Conservation (phyloP, 2,329 filamentous ascomycete species). For the Malbranchea zuffiana region DNA sequence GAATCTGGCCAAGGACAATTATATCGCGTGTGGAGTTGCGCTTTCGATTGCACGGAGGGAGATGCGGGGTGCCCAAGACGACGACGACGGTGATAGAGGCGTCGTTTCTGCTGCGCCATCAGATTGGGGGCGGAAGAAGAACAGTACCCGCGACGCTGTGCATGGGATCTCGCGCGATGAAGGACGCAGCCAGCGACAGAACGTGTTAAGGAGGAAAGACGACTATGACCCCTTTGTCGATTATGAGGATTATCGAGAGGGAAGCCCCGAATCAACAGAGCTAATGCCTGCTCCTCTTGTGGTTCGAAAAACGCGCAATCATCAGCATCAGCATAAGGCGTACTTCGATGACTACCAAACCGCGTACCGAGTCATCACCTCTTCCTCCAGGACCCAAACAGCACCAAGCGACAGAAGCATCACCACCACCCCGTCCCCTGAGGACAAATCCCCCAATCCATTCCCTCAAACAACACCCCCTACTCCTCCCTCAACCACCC, state of each 20-base stretch:
- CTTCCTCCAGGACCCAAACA: constrained; percentile 1
- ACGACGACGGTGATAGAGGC: no score
- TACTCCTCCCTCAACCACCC: constrained; percentile 17
- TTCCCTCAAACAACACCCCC: constrained; percentile 17
- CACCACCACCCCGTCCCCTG: neutral
- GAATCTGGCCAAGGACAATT: constrained; percentile 31
- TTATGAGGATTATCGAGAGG: neutral
- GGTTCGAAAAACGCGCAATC: constrained; percentile 17
- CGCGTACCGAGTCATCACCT: constrained; percentile 1
- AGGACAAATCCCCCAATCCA: constrained; percentile 3
- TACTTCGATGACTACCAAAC: constrained; percentile 2
- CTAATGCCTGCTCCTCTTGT: constrained; percentile 22
- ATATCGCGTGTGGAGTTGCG: constrained; percentile 22
- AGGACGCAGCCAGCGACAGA: no score
- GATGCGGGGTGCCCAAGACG: no score
- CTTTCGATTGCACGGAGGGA: constrained; percentile 9
- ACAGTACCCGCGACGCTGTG: no score
- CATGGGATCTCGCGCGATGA: no score
- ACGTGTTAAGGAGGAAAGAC: no score
- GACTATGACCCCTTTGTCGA: neutral
- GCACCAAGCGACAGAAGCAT: neutral
- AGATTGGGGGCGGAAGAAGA: no score
- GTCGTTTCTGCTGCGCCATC: no score
- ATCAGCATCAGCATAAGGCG: constrained; percentile 3
- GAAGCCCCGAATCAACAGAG: neutral